Conservation (phyloP, 2,329 filamentous ascomycete species). For the Colletotrichum lentis region DNA sequence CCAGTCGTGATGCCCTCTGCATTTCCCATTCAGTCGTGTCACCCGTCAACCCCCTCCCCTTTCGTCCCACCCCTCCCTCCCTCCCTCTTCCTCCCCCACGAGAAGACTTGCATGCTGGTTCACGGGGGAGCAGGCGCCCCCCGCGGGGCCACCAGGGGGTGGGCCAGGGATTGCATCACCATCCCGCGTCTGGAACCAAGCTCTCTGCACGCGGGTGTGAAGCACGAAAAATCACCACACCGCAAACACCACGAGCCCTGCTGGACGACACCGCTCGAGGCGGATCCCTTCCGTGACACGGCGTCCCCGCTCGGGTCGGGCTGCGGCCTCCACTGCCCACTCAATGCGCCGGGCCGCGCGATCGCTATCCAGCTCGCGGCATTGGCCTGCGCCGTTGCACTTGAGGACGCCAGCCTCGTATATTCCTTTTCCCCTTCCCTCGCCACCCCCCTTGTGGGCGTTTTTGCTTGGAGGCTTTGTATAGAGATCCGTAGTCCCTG, state of each 20-base stretch:
- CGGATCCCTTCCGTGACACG: constrained; percentile 19
- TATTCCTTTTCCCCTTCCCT: background rate
- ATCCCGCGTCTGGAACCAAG: constrained; percentile 7
- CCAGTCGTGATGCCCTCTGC: constrained; percentile 16
- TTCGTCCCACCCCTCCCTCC: constrained; percentile 14
- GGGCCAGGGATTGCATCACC: background rate
- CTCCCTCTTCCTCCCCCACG: constrained; percentile 6
- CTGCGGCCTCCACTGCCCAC: constrained; percentile 23
- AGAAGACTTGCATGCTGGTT: background rate
- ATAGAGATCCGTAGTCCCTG: background rate
- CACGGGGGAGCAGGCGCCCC: background rate
- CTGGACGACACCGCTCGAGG: constrained; percentile 19
- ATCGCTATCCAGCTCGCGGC: constrained; percentile 21
- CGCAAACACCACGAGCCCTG: constrained; percentile 17
- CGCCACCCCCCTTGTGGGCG: constrained; percentile 12
- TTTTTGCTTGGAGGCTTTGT: background rate
- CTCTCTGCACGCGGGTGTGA: background rate
- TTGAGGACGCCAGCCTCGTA: constrained; percentile 8
- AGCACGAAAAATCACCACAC: constrained; percentile 8
- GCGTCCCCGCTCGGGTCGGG: constrained; percentile 24
- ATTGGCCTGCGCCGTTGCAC: constrained; percentile 24
- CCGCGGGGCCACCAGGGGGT: constrained; percentile 12
- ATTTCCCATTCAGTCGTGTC: constrained; percentile 5
- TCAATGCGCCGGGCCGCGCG: constrained; percentile 32
- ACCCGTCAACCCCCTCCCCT: background rate